Conservation (phyloP, 805 yeast genomes). For the Dipodascus geniculatus region DNA sequence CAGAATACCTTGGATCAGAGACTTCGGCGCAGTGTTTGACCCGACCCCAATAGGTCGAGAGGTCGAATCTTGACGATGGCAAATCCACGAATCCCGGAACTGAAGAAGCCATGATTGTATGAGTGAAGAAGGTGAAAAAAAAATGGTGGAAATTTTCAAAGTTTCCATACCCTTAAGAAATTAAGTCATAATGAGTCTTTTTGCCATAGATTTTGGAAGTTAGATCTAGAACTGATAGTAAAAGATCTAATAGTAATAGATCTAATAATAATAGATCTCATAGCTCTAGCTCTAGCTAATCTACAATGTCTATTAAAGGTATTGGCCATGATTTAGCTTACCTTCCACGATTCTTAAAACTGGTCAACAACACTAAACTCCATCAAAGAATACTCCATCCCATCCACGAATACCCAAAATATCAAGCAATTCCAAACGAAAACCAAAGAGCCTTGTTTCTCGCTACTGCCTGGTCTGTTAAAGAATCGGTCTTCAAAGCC, state of each 20-base stretch:
- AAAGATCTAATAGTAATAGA: too few species aligned
- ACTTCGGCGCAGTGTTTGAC: slow-evolving; percentile 90
- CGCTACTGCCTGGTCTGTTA: slow-evolving; percentile 59
- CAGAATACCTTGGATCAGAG: slow-evolving; percentile 71
- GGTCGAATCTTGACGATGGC: slow-evolving; percentile 72
- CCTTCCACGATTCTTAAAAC: slow-evolving; percentile 33
- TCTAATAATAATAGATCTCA: too few species aligned
- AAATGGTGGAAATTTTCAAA: background rate
- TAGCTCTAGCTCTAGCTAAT: too few species aligned
- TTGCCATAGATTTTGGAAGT: too few species aligned
- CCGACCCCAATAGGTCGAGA: slow-evolving; percentile 82
- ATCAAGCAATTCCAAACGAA: slow-evolving; percentile 11
- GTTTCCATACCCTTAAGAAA: background rate
- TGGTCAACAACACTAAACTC: slow-evolving; percentile 33
- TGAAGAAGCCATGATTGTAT: slow-evolving; percentile 64
- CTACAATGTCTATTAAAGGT: slow-evolving; percentile 26
- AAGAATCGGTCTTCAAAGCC: slow-evolving; percentile 63
- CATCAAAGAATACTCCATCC: slow-evolving; percentile 41
- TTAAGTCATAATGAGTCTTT: too few species aligned
- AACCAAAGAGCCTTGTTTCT: slow-evolving; percentile 22
- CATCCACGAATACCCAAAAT: slow-evolving; percentile 28
- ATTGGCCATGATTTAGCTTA: slow-evolving; percentile 49
- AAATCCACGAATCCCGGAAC: slow-evolving; percentile 70
- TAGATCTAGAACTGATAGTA: too few species aligned
- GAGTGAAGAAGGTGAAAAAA: too few species aligned